phyloP scores from a whole-genome alignment of 2,329 filamentous ascomycete species.

The Fusarium xyrophilum region DNA sequence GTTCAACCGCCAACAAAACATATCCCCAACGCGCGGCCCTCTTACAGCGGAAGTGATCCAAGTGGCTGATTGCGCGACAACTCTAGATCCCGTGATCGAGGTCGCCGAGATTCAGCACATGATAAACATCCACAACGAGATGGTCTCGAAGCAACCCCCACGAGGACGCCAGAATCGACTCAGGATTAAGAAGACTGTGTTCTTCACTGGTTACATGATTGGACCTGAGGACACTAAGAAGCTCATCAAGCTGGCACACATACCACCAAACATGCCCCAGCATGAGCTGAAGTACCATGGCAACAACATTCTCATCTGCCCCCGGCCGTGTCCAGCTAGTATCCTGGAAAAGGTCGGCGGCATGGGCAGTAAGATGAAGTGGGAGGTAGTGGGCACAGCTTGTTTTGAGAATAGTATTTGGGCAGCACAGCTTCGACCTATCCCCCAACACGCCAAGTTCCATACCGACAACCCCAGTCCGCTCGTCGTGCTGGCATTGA shows the following conservation, averaged over 20 bases:
- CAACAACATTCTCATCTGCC: constrained; percentile 90
- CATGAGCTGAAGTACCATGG: constrained; percentile 81
- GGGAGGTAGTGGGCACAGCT: constrained; percentile 81
- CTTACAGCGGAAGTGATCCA: constrained; percentile 84
- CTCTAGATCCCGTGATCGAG: constrained; percentile 79
- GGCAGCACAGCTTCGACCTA: constrained; percentile 80
- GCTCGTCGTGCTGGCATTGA: constrained; percentile 81
- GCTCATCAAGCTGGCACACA: constrained; percentile 72
- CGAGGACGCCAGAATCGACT: constrained; percentile 55
- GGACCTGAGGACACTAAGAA: constrained; percentile 72
- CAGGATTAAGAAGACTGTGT: constrained; percentile 83
- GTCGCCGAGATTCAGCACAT: constrained; percentile 85
- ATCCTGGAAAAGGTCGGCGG: constrained; percentile 87
- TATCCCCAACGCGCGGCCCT: constrained; percentile 62
- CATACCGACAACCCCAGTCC: constrained; percentile 83
- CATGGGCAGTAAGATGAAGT: constrained; percentile 80
- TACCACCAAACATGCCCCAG: constrained; percentile 68
- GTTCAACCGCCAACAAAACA: constrained; percentile 70
- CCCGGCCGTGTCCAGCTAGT: constrained; percentile 72
- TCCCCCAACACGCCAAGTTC: constrained; percentile 69
- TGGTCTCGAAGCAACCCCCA: constrained; percentile 47
- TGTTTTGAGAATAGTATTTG: constrained; percentile 82
- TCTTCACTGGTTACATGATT: constrained; percentile 93
- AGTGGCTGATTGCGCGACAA: constrained; percentile 77
- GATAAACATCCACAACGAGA: constrained; percentile 83